phyloP scores from a whole-genome alignment of 345 rosid genomes.

The Eucalyptus victrix region DNA sequence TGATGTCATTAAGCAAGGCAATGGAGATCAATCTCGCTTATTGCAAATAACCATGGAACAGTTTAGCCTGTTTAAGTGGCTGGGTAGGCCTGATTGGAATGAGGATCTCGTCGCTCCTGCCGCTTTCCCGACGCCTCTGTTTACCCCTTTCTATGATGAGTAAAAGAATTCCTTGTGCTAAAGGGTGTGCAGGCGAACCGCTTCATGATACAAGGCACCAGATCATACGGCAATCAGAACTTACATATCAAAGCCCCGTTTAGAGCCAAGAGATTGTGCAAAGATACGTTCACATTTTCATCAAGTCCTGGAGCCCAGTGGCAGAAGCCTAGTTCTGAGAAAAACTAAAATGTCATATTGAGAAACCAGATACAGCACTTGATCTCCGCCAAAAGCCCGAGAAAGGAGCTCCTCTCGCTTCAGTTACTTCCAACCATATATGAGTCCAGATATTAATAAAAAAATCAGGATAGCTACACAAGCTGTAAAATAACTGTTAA shows the following conservation, averaged over 20 bases:
- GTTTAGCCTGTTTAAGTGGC: not conserved
- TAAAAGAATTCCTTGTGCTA: not conserved
- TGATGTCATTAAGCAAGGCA: not conserved
- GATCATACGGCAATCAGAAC: not conserved
- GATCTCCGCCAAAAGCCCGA: constrained; percentile 46
- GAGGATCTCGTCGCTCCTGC: not conserved
- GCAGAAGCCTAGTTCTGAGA: not conserved
- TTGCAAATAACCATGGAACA: not conserved
- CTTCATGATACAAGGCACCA: not conserved
- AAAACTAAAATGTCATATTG: not conserved
- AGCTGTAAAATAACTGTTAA: not conserved
- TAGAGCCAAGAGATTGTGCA: not conserved
- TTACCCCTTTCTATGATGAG: not conserved
- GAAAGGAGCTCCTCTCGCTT: constrained; percentile 5
- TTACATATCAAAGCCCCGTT: not conserved
- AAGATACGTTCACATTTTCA: not conserved
- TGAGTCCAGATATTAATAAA: not conserved
- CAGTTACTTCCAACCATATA: not conserved
- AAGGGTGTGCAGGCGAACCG: not conserved
- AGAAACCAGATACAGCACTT: constrained; percentile 24
- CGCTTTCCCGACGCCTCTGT: too few species aligned
- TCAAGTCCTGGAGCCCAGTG: not conserved
- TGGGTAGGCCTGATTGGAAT: not conserved
- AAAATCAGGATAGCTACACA: not conserved
- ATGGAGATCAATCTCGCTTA: not conserved